phyloP scores from a whole-genome alignment of 257 asterid genomes.

The Nicotiana sylvestris region DNA sequence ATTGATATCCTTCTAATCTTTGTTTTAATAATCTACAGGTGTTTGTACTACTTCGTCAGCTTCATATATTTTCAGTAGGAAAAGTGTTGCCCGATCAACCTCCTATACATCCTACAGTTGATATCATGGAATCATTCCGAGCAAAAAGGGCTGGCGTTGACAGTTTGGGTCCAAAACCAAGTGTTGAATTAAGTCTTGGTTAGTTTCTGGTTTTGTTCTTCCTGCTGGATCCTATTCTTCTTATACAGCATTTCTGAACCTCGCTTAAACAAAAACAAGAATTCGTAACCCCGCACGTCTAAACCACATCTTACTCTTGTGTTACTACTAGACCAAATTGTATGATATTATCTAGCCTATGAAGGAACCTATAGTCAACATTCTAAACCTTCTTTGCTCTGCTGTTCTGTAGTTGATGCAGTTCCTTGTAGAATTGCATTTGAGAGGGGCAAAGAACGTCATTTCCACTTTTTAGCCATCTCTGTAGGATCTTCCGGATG shows the following conservation, averaged over 20 bases:
- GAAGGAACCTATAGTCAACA: not conserved
- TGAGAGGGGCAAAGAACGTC: conserved; percentile 96
- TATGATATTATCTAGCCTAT: not conserved
- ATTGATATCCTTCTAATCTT: conserved; percentile 15
- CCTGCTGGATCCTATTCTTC: not conserved
- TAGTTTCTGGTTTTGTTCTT: conserved; percentile 22
- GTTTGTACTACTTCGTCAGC: conserved; percentile 82
- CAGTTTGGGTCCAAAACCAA: conserved; percentile 58
- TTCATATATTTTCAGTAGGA: conserved; percentile 71
- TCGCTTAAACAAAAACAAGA: not conserved
- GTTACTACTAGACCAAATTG: not conserved
- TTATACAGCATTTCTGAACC: not conserved
- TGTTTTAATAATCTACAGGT: conserved; percentile 40
- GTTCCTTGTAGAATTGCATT: conserved; percentile 94
- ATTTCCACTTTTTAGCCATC: conserved; percentile 66
- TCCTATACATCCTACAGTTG: conserved; percentile 47
- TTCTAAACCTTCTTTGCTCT: conserved; percentile 14
- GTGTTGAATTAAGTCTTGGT: conserved; percentile 74
- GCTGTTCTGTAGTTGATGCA: conserved; percentile 55
- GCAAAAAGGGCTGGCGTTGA: conserved; percentile 62
- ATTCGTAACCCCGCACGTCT: not conserved
- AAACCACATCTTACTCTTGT: not conserved
- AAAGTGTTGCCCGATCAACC: conserved; percentile 83
- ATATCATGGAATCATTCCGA: conserved; percentile 55
- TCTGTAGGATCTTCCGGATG: conserved; percentile 78